phyloP scores from a whole-genome alignment of 2,329 filamentous ascomycete species.

The Clonostachys rhizophaga region DNA sequence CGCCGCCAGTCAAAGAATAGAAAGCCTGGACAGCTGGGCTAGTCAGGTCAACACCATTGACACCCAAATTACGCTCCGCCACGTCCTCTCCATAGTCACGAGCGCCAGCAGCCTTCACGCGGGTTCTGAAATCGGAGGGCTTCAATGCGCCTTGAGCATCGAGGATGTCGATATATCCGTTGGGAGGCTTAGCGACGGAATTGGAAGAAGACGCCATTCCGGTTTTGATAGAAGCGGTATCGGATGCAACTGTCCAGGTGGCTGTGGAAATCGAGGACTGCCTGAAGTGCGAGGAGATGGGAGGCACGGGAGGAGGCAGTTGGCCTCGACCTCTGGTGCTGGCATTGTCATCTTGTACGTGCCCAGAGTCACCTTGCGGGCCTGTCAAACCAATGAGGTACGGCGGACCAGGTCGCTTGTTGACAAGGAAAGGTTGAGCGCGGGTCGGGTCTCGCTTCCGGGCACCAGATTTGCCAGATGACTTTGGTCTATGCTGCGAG shows the following conservation, averaged over 20 bases:
- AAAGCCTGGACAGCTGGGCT: slow-evolving; percentile 26
- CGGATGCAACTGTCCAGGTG: neutral
- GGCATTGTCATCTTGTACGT: neutral
- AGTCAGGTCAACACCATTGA: slow-evolving; percentile 24
- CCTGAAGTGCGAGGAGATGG: slow-evolving; percentile 3
- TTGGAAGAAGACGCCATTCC: slow-evolving; percentile 9
- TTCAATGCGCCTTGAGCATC: slow-evolving; percentile 51
- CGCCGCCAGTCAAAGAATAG: slow-evolving; percentile 15
- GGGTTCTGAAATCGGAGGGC: slow-evolving; percentile 39
- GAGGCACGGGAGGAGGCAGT: slow-evolving; percentile 4
- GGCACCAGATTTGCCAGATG: slow-evolving; percentile 1
- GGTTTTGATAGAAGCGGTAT: neutral
- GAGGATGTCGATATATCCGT: slow-evolving; percentile 44
- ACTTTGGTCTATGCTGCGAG: slow-evolving; percentile 2
- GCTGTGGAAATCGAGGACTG: neutral
- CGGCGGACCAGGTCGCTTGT: slow-evolving; percentile 2
- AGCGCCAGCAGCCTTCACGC: slow-evolving; percentile 43
- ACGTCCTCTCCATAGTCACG: slow-evolving; percentile 61
- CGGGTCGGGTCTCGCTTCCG: neutral
- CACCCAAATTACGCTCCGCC: slow-evolving; percentile 52
- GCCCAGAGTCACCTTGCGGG: neutral
- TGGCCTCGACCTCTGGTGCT: neutral
- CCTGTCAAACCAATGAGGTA: slow-evolving; percentile 3
- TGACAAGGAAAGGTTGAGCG: neutral
- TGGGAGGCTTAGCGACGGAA: slow-evolving; percentile 12